A percentile compares a stretch with the other conserved stretches of the same genome.
phyloP scores from a whole-genome alignment of 2,329 filamentous ascomycete species.

The Drechslera avenae region DNA sequence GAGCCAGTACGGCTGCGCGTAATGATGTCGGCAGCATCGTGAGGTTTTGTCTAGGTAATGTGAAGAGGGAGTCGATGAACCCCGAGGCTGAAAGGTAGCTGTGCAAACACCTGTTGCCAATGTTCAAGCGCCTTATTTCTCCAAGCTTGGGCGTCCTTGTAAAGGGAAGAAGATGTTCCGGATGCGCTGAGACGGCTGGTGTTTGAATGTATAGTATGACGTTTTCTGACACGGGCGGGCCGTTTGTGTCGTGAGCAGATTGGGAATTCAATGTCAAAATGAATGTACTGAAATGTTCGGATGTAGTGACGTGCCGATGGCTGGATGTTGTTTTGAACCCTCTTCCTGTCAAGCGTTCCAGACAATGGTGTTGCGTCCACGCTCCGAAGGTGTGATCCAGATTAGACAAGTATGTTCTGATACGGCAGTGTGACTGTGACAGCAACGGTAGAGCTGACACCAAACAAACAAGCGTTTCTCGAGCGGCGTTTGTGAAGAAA shows the following conservation, averaged over 20 bases:
- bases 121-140: conserved; percentile 7
- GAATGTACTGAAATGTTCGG: conserved; percentile 8
- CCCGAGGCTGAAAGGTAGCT: conserved; percentile 11
- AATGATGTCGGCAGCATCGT: conserved; percentile 30
- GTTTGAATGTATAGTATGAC: conserved; percentile 27
- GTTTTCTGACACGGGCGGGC: conserved; percentile 35
- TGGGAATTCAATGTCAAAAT: conserved; percentile 19
- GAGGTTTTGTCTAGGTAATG: conserved; percentile 16
- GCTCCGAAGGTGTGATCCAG: not conserved
- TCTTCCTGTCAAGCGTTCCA: not conserved
- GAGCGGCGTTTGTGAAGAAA: conserved; percentile 31
- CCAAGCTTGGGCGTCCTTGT: conserved; percentile 12
- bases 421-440: conserved; percentile 1
- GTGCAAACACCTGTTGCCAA: conserved; percentile 17
- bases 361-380: conserved; percentile 1
- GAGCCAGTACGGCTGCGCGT: conserved; percentile 24
- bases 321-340: conserved; percentile 18
- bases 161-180: conserved; percentile 10
- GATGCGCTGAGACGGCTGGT: conserved; percentile 32
- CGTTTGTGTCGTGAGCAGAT: conserved; percentile 29
- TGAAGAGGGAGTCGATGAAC: conserved; percentile 8
- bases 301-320: conserved; percentile 14
- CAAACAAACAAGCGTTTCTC: conserved; percentile 2
- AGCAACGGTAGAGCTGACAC: conserved; percentile 18
- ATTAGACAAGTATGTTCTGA: not conserved